Evolutionary conservation across 208 protist species (phyloP).

Genomic region (Leishmania arabica): DNA sequence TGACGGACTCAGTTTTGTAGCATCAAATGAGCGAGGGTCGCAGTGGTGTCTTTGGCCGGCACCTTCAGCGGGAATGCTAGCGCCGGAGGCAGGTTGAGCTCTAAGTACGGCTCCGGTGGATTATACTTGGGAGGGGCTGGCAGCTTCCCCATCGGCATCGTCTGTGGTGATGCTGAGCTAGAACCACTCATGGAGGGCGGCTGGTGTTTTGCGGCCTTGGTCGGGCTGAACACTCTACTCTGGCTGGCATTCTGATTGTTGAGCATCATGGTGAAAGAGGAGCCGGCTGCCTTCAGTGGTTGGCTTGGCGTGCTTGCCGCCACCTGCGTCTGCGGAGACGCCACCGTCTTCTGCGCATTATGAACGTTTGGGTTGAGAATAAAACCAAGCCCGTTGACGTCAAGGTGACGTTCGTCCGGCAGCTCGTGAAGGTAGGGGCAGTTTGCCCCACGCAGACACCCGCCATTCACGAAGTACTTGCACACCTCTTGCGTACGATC

Average conservation of each 20-base stretch:
- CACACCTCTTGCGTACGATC: conserved; percentile 86
- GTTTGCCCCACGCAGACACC: conserved; percentile 73
- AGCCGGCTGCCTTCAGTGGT: conserved; percentile 23
- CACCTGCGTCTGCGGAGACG: conserved; percentile 36
- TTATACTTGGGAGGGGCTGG: conserved; percentile 69
- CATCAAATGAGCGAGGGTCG: conserved; percentile 46
- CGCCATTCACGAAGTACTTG: conserved; percentile 90
- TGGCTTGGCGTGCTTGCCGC: conserved; percentile 19
- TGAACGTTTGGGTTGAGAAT: conserved; percentile 90
- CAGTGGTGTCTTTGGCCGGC: conserved; percentile 46
- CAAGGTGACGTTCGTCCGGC: conserved; percentile 88
- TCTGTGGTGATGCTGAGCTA: conserved; percentile 28
- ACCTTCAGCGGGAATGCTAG: conserved; percentile 77
- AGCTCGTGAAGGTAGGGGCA: conserved; percentile 89
- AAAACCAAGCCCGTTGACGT: conserved; percentile 86
- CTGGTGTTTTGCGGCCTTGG: conserved; percentile 36
- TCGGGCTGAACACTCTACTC: conserved; percentile 16
- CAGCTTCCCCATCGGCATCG: conserved; percentile 35
- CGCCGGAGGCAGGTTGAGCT: conserved; percentile 84
- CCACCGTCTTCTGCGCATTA: conserved; percentile 85
- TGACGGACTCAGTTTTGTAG: conserved; percentile 52
- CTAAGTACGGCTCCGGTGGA: conserved; percentile 86
- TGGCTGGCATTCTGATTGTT: conserved; percentile 23
- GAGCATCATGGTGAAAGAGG: conserved; percentile 49
- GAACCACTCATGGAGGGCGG: conserved; percentile 21